Evolutionary conservation across 352 stramenopile genomes (phyloP).

Genomic region (Pythium aristosporum): DNA sequence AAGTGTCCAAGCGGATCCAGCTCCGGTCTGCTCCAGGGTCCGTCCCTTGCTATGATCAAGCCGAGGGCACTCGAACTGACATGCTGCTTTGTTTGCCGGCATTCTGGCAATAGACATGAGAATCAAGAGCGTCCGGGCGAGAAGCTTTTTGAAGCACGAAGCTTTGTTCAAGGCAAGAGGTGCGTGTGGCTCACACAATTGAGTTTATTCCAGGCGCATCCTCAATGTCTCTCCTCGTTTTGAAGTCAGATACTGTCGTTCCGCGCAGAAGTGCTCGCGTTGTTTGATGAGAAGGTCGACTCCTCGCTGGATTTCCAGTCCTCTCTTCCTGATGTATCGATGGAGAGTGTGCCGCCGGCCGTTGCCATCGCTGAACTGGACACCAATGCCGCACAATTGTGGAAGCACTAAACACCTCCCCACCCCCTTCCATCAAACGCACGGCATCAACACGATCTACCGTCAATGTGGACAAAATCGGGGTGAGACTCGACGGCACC

Average conservation of each 20-base stretch:
- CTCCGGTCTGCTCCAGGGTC: constrained; percentile 26
- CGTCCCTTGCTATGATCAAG: not conserved
- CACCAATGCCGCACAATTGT: constrained; percentile 23
- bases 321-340: not conserved
- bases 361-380: constrained; percentile 8
- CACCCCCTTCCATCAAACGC: too few species aligned
- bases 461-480: too few species aligned
- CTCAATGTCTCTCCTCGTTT: not conserved
- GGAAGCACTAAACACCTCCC: constrained; percentile 22
- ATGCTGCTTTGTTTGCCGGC: not conserved
- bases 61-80: not conserved
- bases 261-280: constrained; percentile 2
- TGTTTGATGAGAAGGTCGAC: not conserved
- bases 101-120: not conserved
- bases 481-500: too few species aligned
- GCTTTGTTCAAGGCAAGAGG: constrained; percentile 46
- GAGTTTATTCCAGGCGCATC: too few species aligned
- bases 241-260: constrained; percentile 5
- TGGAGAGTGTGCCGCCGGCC: not conserved
- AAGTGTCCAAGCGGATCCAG: constrained; percentile 67
- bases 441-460: too few species aligned
- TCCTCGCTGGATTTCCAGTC: not conserved
- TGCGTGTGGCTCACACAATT: constrained; percentile 7
- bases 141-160: constrained; percentile 45
- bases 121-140: not conserved